Evolutionary conservation across 1,284 basidiomycete genomes (phyloP), one percentile per base, ranked within the genome.

Genomic region (Ustilago cynodontis): DNA sequence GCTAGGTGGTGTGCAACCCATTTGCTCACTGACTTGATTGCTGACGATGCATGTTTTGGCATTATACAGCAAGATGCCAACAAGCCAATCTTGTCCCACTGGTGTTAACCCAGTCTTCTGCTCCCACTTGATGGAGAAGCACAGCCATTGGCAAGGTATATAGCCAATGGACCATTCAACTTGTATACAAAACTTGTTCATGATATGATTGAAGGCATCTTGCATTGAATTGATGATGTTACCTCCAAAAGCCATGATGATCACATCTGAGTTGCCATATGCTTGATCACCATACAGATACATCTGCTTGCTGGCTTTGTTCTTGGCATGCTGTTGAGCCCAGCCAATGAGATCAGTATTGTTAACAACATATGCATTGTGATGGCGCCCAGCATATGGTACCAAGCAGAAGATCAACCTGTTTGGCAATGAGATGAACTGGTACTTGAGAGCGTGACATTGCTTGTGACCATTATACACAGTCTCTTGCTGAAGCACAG

Each of bases 381-480:
- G 41, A 8, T 11, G 41, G 18, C 41, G 28, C 6, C 29, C 29
- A 20, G 4, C 16, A 20, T 18, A 53, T n/a, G 51, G 51, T 1
- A 4, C 18, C 8, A 29, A 53, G n/a, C 28, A 31, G 20, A 63
- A 63, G n/a, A 56, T 24, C 43, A 63, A 10, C 47, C 61, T 43
- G 26, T 63, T 43, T 8, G 53, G 53, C 6, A 22, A 26, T 11
- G 52, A 29, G 26, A 50, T 49, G 33, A 54, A 63, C 52, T 55
- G 51, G 14, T 45, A 62, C 29, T 62, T 62, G 8, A 62, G 26
- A 37, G 51, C 50, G 55, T 54, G 60, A n/a, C 13, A 14, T 2
- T n/a, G 60, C 39, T 62, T 54, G 26, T 54, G 60, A 3, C 60
- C 51, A 22, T 54, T 62, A 37, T 62, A 62, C 22, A 47, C 18